Evolutionary conservation across 1,139 yeast species (phyloP).

Genomic region (Spencermartinsiella ligniputridi): DNA sequence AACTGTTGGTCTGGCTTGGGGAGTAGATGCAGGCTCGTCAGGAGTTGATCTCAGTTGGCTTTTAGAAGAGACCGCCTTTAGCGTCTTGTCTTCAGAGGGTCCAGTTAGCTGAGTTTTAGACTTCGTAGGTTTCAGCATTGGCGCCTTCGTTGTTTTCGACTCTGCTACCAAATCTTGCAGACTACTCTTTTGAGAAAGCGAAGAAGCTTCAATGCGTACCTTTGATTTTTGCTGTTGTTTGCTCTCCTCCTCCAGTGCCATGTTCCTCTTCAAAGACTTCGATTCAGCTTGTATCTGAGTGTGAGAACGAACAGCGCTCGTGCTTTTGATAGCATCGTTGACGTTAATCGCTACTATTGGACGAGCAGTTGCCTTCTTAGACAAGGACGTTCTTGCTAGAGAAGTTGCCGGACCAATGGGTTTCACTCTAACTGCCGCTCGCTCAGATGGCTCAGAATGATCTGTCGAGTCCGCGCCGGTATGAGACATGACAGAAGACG

Average conservation of each 20-base stretch:
- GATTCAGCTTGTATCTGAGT: not conserved
- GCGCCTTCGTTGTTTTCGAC: not conserved
- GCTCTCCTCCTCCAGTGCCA: constrained; percentile 4
- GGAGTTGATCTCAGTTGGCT: not conserved
- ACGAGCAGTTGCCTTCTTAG: not conserved
- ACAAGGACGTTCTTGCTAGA: not conserved
- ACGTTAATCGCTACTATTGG: not conserved
- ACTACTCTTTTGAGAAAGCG: constrained; percentile 1
- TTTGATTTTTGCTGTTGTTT: not conserved
- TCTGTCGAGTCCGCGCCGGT: not conserved
- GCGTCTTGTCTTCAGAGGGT: not conserved
- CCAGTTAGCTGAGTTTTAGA: not conserved
- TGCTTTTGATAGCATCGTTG: not conserved
- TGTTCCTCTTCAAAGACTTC: constrained; percentile 2
- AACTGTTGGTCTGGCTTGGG: not conserved
- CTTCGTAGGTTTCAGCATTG: not conserved
- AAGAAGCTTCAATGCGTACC: not conserved
- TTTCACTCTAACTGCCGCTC: not conserved
- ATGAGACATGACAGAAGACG: not conserved
- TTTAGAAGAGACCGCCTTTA: not conserved
- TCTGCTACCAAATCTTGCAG: not conserved
- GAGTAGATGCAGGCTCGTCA: not conserved
- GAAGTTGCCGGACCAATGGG: not conserved
- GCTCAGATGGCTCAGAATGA: not conserved
- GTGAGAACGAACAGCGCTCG: not conserved